phyloP scores from a whole-genome alignment of 2,329 filamentous ascomycete genomes.

The Verticillium nonalfalfae region DNA sequence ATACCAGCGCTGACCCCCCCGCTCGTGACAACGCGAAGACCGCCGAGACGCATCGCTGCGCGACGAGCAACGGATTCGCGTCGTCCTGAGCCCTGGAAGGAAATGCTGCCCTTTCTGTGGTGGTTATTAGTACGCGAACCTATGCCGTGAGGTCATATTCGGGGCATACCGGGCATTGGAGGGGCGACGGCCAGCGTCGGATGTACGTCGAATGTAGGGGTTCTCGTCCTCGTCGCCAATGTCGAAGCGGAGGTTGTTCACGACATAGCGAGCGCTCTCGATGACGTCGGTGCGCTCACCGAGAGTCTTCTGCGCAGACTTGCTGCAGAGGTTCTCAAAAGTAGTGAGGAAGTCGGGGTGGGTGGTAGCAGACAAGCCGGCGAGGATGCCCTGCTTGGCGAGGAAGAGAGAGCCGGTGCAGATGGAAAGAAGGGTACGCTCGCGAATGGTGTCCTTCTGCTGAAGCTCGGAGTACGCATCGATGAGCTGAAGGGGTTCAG shows the following conservation, averaged over 20 bases:
- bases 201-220: constrained; percentile 74
- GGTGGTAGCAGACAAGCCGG: constrained; percentile 74
- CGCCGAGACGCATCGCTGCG: constrained; percentile 65
- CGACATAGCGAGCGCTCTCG: constrained; percentile 75
- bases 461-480: constrained; percentile 72
- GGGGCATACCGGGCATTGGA: constrained; percentile 51
- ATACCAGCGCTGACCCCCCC: constrained; percentile 75
- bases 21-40: constrained; percentile 69
- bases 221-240: constrained; percentile 76
- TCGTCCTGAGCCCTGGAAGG: constrained; percentile 67
- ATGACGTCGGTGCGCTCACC: constrained; percentile 76
- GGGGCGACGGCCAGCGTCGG: constrained; percentile 55
- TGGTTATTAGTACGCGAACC: background rate
- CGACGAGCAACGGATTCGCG: constrained; percentile 77
- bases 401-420: constrained; percentile 76
- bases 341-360: constrained; percentile 75
- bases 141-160: background rate
- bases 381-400: constrained; percentile 68
- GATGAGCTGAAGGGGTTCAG: constrained; percentile 66
- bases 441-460: constrained; percentile 69
- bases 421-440: constrained; percentile 75
- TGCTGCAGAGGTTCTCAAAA: constrained; percentile 75
- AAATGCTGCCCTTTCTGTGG: constrained; percentile 73
- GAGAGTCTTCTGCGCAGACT: constrained; percentile 62
- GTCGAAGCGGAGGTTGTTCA: constrained; percentile 87